A percentile compares a stretch with the other conserved stretches of the same genome.
Evolutionary conservation across 2,329 filamentous ascomycete genomes (phyloP).

Genomic region (Aspergillus sp.): DNA sequence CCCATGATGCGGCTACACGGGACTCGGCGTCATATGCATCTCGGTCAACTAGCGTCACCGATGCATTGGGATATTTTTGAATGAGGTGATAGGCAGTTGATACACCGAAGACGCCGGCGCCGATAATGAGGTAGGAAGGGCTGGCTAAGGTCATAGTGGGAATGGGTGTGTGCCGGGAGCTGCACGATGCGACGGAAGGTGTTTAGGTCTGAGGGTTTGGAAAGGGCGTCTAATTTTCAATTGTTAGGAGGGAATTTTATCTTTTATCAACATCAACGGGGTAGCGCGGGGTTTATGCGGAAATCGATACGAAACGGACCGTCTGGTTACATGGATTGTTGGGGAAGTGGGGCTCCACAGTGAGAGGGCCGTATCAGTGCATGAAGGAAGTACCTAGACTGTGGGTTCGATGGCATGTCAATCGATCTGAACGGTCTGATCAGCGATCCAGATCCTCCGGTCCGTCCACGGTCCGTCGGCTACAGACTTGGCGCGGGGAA

Average conservation of each 20-base stretch:
- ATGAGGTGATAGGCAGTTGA: conserved; percentile 29
- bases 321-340: background rate
- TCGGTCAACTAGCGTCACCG: conserved; percentile 24
- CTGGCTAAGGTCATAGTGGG: background rate
- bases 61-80: conserved; percentile 28
- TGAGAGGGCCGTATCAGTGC: background rate
- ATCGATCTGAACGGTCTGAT: background rate
- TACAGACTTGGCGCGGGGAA: background rate
- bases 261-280: background rate
- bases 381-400: background rate
- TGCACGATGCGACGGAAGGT: background rate
- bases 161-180: background rate
- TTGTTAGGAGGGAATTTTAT: background rate
- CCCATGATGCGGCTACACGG: conserved; percentile 31
- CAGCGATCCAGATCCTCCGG: background rate
- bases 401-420: background rate
- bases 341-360: background rate
- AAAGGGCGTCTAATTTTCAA: background rate
- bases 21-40: conserved; percentile 36
- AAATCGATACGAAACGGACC: background rate
- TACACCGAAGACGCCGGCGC: conserved; percentile 25
- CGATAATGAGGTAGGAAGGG: conserved; percentile 4
- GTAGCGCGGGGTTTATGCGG: conserved; percentile 1
- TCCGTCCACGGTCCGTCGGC: background rate
- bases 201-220: background rate